Evolutionary conservation across 192 early-diverging fungal species (phyloP).

Genomic region (Oehlia diaphana): DNA sequence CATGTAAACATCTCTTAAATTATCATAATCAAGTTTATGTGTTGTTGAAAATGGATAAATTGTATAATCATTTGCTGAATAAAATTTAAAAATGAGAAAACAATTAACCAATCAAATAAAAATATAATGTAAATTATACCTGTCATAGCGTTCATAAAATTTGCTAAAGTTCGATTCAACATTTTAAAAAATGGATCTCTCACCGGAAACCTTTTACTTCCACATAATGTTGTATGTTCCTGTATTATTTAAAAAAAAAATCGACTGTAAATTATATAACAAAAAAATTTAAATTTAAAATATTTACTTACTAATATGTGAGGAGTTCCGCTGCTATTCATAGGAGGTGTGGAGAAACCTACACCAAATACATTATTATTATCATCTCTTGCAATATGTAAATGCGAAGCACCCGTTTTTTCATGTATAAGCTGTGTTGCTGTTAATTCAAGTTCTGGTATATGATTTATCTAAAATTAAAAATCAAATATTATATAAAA

Average conservation of each 20-base stretch:
- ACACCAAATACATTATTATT: conserved; percentile 94
- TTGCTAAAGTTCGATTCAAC: conserved; percentile 91
- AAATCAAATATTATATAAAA: not conserved
- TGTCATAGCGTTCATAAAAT: conserved; percentile 97
- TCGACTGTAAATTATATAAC: not conserved
- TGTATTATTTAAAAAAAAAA: conserved; percentile 15
- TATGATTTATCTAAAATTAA: conserved; percentile 45
- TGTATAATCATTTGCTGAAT: conserved; percentile 77
- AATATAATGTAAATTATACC: conserved; percentile 38
- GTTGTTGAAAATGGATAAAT: conserved; percentile 94
- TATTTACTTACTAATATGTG: conserved; percentile 71
- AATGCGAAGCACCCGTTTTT: conserved; percentile 79
- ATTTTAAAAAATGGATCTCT: conserved; percentile 99
- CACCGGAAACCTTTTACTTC: conserved; percentile 84
- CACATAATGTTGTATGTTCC: conserved; percentile 95
- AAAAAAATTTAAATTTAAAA: not conserved
- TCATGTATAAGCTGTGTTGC: conserved; percentile 76
- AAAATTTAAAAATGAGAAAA: not conserved
- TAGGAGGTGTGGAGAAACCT: conserved; percentile 83
- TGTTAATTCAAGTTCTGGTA: conserved; percentile 78
- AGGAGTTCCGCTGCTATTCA: conserved; percentile 82
- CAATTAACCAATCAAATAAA: not conserved
- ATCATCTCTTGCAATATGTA: conserved; percentile 86
- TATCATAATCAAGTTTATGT: conserved; percentile 85
- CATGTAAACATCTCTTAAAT: conserved; percentile 89